A percentile compares a stretch with the other conserved stretches of the same genome.
Evolutionary conservation across 176 grass and related monocot species (phyloP).

Genomic region (Phoenix dactylifera): DNA sequence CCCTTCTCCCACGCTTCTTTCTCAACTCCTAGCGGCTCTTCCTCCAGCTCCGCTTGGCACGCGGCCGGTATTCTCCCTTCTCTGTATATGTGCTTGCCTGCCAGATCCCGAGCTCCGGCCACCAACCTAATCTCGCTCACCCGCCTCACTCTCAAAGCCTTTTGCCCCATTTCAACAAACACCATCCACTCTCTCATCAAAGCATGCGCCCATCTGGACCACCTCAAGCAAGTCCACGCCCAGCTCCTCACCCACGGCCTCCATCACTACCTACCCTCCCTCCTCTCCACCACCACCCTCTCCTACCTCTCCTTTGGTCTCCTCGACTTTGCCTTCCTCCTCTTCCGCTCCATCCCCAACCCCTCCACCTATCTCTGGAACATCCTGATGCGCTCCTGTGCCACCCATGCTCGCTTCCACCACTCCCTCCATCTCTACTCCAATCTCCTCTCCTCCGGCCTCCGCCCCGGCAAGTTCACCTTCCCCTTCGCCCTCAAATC

Average conservation of each 20-base stretch:
- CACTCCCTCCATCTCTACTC: slow-evolving; percentile 12
- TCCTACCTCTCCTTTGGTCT: slow-evolving; percentile 20
- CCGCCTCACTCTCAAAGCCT: too few relatives aligned
- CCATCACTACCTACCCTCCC: slow-evolving; percentile 2
- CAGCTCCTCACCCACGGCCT: slow-evolving; percentile 6
- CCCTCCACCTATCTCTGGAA: slow-evolving; percentile 10
- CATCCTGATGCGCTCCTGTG: slow-evolving; percentile 11
- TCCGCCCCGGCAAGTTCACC: slow-evolving; percentile 16
- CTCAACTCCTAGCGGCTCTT: too few relatives aligned
- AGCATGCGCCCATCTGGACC: slow-evolving; percentile 15
- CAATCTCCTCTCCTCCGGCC: not conserved
- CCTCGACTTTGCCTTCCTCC: slow-evolving; percentile 13
- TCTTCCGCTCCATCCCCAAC: slow-evolving; percentile 7
- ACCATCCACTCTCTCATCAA: slow-evolving; percentile 3
- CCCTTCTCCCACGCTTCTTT: too few relatives aligned
- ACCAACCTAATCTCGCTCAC: too few relatives aligned
- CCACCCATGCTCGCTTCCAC: not conserved
- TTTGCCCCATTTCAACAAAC: too few relatives aligned
- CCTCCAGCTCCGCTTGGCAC: too few relatives aligned
- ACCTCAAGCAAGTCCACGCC: slow-evolving; percentile 15
- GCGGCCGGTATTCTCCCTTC: too few relatives aligned
- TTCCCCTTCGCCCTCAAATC: slow-evolving; percentile 13
- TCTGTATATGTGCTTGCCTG: too few relatives aligned
- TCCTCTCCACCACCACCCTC: not conserved
- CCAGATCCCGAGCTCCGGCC: too few relatives aligned